A percentile compares a stretch with the other conserved stretches of the same genome.
These are phyloP conservation scores for Calonectria hongkongensis DNA, from an alignment of 2,329 filamentous ascomycete species.

Conservation along the genomic window DNA sequence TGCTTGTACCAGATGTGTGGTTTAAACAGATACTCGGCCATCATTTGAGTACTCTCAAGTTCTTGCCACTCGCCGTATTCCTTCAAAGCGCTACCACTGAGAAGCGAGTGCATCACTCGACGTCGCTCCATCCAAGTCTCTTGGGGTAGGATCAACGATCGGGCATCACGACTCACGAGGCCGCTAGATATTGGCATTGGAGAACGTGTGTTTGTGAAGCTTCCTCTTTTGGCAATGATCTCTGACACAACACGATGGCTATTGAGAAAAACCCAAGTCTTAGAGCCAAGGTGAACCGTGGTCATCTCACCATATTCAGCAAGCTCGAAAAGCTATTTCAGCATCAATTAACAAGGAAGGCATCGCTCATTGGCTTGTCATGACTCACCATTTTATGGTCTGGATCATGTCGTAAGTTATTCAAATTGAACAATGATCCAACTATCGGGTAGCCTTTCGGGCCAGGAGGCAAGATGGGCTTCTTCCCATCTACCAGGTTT, in stretches of 20 bases:
- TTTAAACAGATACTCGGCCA: conserved; percentile 53
- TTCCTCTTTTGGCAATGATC: conserved; percentile 61
- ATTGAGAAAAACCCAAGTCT: conserved; percentile 66
- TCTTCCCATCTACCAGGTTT: too few relatives aligned
- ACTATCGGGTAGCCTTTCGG: too few relatives aligned
- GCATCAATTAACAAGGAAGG: too few relatives aligned
- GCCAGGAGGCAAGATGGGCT: too few relatives aligned
- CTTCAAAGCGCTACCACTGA: conserved; percentile 59
- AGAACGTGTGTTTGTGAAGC: conserved; percentile 55
- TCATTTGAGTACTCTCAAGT: conserved; percentile 59
- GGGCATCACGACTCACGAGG: conserved; percentile 58
- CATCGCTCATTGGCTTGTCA: too few relatives aligned
- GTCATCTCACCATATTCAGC: conserved; percentile 54
- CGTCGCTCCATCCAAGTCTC: conserved; percentile 60
- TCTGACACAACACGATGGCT: conserved; percentile 60
- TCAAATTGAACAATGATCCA: too few relatives aligned
- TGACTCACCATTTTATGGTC: too few relatives aligned
- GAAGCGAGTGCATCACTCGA: conserved; percentile 62
- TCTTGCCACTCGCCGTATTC: conserved; percentile 60
- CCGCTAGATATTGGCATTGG: conserved; percentile 57
- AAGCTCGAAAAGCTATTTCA: not conserved
- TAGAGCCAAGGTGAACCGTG: conserved; percentile 55
- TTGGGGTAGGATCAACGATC: conserved; percentile 59
- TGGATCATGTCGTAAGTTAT: too few relatives aligned
- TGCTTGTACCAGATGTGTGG: conserved; percentile 62